A percentile compares a stretch with the other conserved stretches of the same genome.
These are phyloP conservation scores for Sporothrix brunneoviolacea DNA, from an alignment of 2,329 filamentous ascomycete genomes.

Conservation along the genomic window DNA sequence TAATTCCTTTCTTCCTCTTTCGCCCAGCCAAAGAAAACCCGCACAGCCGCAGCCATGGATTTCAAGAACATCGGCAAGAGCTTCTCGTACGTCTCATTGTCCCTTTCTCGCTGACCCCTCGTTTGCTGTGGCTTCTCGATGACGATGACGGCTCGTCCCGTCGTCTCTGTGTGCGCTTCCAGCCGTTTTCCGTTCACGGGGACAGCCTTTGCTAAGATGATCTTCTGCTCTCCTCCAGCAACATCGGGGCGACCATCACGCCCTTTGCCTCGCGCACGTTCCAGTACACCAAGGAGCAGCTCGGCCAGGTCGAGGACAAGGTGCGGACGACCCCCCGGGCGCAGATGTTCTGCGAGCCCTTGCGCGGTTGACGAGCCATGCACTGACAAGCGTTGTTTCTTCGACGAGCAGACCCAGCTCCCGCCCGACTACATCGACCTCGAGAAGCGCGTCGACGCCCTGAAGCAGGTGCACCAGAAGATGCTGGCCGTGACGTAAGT, in stretches of 20 bases:
- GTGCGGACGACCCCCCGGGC: slow-evolving; percentile 33
- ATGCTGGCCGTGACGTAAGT: slow-evolving; percentile 92
- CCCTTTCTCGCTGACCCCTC: background rate
- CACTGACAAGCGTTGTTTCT: too few species aligned
- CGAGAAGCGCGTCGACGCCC: slow-evolving; percentile 95
- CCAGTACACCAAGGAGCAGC: slow-evolving; percentile 96
- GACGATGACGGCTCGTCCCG: background rate
- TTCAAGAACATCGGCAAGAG: slow-evolving; percentile 54
- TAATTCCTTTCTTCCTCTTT: background rate
- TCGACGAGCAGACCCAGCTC: slow-evolving; percentile 68
- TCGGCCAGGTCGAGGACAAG: slow-evolving; percentile 93
- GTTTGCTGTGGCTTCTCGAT: background rate
- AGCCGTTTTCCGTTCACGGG: too few species aligned
- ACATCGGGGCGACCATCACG: slow-evolving; percentile 72
- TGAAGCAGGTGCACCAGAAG: slow-evolving; percentile 96
- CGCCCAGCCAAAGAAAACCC: background rate
- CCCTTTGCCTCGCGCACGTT: slow-evolving; percentile 91
- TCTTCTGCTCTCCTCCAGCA: slow-evolving; percentile 26
- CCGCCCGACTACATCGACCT: slow-evolving; percentile 97
- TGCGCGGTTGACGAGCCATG: too few species aligned
- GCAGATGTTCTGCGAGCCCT: too few species aligned
- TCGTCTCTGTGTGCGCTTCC: too few species aligned
- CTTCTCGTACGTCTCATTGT: slow-evolving; percentile 40
- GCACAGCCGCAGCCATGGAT: slow-evolving; percentile 38
- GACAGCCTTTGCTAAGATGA: slow-evolving; percentile 9